Evolutionary conservation across 495 filamentous ascomycete species (phyloP), one percentile per base, ranked within the genome.

Genomic region (Apodospora peruviana): DNA sequence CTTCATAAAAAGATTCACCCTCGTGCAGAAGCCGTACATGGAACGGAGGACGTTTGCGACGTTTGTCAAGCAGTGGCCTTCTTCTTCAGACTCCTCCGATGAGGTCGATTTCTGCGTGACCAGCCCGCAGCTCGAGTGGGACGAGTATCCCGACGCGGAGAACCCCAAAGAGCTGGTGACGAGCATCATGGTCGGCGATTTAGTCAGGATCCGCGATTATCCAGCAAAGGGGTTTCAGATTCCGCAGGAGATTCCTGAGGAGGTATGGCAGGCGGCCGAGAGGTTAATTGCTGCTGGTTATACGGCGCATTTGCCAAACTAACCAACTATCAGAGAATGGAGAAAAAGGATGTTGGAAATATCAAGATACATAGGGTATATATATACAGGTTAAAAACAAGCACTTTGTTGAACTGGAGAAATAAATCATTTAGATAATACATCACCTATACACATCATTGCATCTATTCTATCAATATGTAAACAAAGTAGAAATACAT

Each of bases 371-470:
- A 32, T 32, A n/a, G n/a, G n/a, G n/a, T n/a, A n/a, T n/a, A n/a
- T n/a, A n/a, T n/a, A n/a, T n/a, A n/a, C n/a, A n/a, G n/a, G n/a
- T n/a, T n/a, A n/a, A n/a, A n/a, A n/a, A n/a, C n/a, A n/a, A n/a
- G n/a, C n/a, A n/a, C n/a, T n/a, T n/a, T n/a, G n/a, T 75, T 71
- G 9, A 65, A 52, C 18, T 79, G 49, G 47, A 78, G 77, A 42
- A 77, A 71, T 53, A 78, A 57, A 49, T 77, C 71, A 29, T 70
- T 66, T 8, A 61, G 71, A 43, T 60, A 69, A 32, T 68, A 58
- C 17, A 65, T 64, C 20, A 59, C 62, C 46, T 72, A 62, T 24
- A 68, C 70, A 55, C 75, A 78, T 29, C 60, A 63, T 18, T 65
- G 61, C 2, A 80, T 52, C 40, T 67, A 62, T 29, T 71, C 62